phyloP scores from a whole-genome alignment of 257 asterid genomes.

The Solanum megistacrolobum region DNA sequence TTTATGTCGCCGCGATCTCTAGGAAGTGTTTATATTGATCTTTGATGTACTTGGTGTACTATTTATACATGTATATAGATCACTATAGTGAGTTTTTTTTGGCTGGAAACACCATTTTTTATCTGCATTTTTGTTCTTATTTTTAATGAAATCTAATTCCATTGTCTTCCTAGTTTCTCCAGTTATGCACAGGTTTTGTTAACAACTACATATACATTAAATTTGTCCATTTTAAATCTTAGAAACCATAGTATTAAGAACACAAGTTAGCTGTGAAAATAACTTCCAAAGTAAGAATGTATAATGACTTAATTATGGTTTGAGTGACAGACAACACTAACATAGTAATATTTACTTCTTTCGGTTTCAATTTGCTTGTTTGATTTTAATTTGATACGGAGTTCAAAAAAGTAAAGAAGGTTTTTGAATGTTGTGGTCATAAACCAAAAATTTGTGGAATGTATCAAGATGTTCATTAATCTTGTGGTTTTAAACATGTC shows the following conservation, averaged over 20 bases:
- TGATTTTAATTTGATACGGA: neutral
- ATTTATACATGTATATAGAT: neutral
- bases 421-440: neutral
- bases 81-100: neutral
- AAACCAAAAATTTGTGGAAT: neutral
- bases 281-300: neutral
- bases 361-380: too few species aligned
- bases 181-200: neutral
- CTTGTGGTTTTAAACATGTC: neutral
- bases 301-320: neutral
- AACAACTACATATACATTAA: neutral
- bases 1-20: conserved; percentile 6
- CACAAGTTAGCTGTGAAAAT: neutral
- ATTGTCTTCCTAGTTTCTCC: neutral
- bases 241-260: neutral
- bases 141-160: neutral
- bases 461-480: too few species aligned
- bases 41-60: neutral
- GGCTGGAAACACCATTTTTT: neutral
- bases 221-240: neutral
- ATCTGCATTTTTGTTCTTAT: neutral
- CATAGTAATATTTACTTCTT: neutral
- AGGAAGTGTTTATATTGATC: neutral
- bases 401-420: neutral
- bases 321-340: neutral